phyloP scores from a whole-genome alignment of 768 basidiomycete species.

The Paxillus rubicundulus region DNA sequence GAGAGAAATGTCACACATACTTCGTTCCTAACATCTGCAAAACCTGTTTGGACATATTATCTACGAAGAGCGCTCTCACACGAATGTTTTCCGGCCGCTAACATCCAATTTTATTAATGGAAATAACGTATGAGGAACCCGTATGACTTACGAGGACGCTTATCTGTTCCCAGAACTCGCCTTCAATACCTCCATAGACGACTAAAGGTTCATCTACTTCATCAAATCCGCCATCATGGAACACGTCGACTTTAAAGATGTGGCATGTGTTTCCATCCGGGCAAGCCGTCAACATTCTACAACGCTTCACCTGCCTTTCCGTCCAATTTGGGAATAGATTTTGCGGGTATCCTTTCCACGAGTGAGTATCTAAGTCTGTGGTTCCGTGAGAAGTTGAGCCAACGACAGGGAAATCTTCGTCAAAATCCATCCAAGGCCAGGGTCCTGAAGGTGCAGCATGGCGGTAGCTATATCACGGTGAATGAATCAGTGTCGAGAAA shows the following conservation, averaged over 20 bases:
- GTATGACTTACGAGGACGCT: slow-evolving; percentile 32
- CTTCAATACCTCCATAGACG: slow-evolving; percentile 13
- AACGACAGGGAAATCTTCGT: slow-evolving; percentile 20
- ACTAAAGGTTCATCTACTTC: background rate
- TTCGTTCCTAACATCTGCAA: slow-evolving; percentile 56
- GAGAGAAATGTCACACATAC: slow-evolving; percentile 29
- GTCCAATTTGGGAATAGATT: slow-evolving; percentile 34
- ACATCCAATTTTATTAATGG: background rate
- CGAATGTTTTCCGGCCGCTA: slow-evolving; percentile 38
- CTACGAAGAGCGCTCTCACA: slow-evolving; percentile 49
- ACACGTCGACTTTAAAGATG: slow-evolving; percentile 26
- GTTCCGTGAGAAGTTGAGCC: background rate
- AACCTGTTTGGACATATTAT: slow-evolving; percentile 48
- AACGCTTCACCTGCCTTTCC: slow-evolving; percentile 26
- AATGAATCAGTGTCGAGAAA: background rate
- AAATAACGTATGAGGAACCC: background rate
- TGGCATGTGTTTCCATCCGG: slow-evolving; percentile 9
- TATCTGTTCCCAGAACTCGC: slow-evolving; percentile 35
- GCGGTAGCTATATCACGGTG: slow-evolving; percentile 25
- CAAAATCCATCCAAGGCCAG: slow-evolving; percentile 43
- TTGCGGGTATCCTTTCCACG: slow-evolving; percentile 31
- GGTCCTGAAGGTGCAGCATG: slow-evolving; percentile 41
- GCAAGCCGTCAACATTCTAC: slow-evolving; percentile 27
- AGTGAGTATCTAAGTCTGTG: background rate
- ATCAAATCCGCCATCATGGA: slow-evolving; percentile 9